A percentile compares a stretch with the other conserved stretches of the same genome.
Evolutionary conservation across 352 stramenopile genomes (phyloP).

Genomic region (Sclerospora graminicola): DNA sequence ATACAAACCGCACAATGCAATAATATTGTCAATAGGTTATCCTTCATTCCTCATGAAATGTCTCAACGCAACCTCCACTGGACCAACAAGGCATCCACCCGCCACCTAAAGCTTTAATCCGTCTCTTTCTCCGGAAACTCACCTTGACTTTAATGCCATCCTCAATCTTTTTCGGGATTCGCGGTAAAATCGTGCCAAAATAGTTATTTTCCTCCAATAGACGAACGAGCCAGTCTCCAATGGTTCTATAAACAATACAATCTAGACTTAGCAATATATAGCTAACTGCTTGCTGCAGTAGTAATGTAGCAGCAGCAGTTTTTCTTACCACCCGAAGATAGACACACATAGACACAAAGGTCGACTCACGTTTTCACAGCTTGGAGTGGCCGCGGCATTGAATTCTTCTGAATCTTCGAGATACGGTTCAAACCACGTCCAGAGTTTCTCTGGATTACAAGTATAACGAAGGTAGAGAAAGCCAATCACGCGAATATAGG

Average conservation of each 20-base stretch:
- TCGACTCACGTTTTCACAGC: constrained; percentile 58
- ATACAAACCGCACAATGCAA: not conserved
- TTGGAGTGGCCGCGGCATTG: constrained; percentile 74
- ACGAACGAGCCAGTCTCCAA: constrained; percentile 86
- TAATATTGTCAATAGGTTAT: too few species aligned
- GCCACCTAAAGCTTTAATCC: not conserved
- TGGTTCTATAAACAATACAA: constrained; percentile 65
- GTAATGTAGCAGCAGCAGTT: constrained; percentile 9
- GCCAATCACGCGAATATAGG: constrained; percentile 93
- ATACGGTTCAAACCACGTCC: constrained; percentile 93
- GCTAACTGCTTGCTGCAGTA: constrained; percentile 16
- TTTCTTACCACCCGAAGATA: constrained; percentile 20
- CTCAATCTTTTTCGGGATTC: constrained; percentile 93
- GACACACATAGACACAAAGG: not conserved
- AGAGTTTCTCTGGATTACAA: constrained; percentile 88
- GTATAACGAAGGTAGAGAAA: constrained; percentile 98
- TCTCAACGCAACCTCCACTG: constrained; percentile 12
- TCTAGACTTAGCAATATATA: too few species aligned
- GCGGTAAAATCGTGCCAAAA: constrained; percentile 92
- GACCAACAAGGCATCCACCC: constrained; percentile 13
- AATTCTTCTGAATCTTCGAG: constrained; percentile 93
- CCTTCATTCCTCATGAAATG: too few species aligned
- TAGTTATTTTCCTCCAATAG: constrained; percentile 94
- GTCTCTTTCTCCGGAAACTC: constrained; percentile 1
- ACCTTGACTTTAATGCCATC: constrained; percentile 93